Evolutionary conservation across 495 filamentous ascomycete species (phyloP).

Genomic region (Hypoxylon lienhwacheense): DNA sequence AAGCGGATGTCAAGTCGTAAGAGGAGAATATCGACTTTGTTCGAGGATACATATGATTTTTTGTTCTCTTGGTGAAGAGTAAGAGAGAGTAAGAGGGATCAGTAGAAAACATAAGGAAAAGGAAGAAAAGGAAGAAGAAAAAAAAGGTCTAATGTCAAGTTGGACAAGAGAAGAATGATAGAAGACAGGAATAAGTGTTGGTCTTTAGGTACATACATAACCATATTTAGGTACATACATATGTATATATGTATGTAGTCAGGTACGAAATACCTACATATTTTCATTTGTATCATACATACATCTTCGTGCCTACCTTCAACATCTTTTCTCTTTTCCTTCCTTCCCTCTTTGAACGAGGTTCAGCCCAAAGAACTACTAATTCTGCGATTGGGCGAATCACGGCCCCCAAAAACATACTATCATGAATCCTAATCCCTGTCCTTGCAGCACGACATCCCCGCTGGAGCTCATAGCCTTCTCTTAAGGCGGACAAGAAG

Average conservation of each 20-base stretch:
- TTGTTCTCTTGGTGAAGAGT: conserved; percentile 3
- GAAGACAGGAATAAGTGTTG: conserved; percentile 3
- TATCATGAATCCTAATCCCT: conserved; percentile 34
- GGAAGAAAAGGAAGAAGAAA: too few relatives aligned
- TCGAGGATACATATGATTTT: too few relatives aligned
- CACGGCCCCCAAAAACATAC: conserved; percentile 25
- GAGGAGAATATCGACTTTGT: not conserved
- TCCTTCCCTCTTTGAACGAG: conserved; percentile 10
- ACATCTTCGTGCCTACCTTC: conserved; percentile 4
- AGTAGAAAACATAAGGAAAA: too few relatives aligned
- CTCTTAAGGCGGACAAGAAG: conserved; percentile 8
- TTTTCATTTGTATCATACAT: too few relatives aligned
- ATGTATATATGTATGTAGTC: too few relatives aligned
- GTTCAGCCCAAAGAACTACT: conserved; percentile 37
- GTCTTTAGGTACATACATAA: too few relatives aligned
- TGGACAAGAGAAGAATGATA: too few relatives aligned
- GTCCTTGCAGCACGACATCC: conserved; percentile 24
- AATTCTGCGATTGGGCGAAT: conserved; percentile 35
- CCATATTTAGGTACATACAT: too few relatives aligned
- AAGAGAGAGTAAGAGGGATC: not conserved
- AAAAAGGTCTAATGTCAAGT: not conserved
- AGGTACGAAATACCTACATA: conserved; percentile 19
- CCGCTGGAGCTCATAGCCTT: conserved; percentile 19
- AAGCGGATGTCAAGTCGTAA: conserved; percentile 5
- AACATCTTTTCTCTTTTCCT: conserved; percentile 1